phyloP scores from a whole-genome alignment of 164 flowering plant species.

The Santalum album region DNA sequence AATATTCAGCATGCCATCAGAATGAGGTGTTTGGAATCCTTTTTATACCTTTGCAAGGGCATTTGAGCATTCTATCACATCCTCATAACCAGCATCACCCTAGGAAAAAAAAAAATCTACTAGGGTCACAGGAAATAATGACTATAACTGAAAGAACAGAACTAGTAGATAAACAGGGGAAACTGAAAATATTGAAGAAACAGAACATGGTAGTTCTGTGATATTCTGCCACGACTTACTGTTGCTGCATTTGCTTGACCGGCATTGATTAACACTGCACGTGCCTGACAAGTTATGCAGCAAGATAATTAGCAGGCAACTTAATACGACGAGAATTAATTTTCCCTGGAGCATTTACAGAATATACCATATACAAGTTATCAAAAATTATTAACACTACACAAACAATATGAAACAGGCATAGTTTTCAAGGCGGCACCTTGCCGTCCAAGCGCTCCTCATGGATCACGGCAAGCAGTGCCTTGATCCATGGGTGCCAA shows the following conservation, averaged over 20 bases:
- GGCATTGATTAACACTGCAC: constrained; percentile 95
- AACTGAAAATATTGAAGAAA: background rate
- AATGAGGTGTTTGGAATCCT: background rate
- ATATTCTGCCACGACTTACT: constrained; percentile 27
- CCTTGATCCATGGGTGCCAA: background rate
- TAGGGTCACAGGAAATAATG: background rate
- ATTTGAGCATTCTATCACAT: constrained; percentile 68
- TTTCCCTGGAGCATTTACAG: no score
- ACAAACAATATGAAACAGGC: no score
- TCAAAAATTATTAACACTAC: no score
- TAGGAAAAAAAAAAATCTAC: constrained; percentile 10
- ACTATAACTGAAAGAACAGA: background rate
- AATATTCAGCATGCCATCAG: background rate
- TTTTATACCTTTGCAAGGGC: constrained; percentile 57
- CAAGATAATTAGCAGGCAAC: constrained; percentile 1
- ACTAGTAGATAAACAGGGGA: background rate
- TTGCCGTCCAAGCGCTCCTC: no score
- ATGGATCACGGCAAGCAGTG: no score
- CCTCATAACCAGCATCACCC: constrained; percentile 98
- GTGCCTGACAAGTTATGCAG: constrained; percentile 46
- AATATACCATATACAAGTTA: no score
- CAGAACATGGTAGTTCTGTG: background rate
- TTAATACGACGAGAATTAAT: no score
- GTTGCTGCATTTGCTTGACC: constrained; percentile 99
- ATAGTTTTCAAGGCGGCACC: no score